Conservation (phyloP, 495 filamentous ascomycete genomes). For the Schizothecium vesticola region DNA sequence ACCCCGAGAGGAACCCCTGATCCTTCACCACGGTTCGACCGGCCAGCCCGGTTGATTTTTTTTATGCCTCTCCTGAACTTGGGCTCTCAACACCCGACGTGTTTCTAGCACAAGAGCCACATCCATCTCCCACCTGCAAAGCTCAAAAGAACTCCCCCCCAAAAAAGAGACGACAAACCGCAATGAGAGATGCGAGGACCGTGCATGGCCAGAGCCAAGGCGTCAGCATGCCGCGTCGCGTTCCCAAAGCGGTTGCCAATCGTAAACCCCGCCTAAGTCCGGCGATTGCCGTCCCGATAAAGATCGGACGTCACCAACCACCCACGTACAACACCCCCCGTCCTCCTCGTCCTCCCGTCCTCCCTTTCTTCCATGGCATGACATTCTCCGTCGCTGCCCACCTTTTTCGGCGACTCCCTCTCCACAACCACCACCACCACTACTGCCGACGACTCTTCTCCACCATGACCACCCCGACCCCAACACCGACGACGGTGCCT, state of each 20-base stretch:
- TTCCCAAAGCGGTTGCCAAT: not conserved
- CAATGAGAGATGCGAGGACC: not conserved
- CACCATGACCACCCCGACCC: constrained; percentile 8
- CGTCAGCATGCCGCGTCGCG: not conserved
- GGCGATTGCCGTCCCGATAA: not conserved
- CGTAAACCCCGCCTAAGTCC: not conserved
- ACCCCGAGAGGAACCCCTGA: not conserved
- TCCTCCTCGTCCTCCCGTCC: not conserved
- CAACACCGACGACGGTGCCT: not conserved
- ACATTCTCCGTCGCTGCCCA: not conserved
- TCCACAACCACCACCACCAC: not conserved
- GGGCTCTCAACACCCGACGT: not conserved
- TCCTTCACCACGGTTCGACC: not conserved
- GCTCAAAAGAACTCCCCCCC: no score
- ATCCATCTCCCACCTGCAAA: not conserved
- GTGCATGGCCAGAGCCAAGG: not conserved
- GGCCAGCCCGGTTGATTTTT: not conserved
- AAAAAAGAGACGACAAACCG: not conserved
- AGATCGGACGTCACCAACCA: not conserved
- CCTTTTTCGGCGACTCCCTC: not conserved
- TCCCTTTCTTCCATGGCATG: not conserved
- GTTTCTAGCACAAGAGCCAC: not conserved
- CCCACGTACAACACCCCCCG: not conserved
- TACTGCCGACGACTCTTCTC: not conserved
- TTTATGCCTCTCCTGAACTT: not conserved